These are phyloP conservation scores for Heterobasidion irregulare DNA, from an alignment of 1,284 basidiomycete species.

Conservation along the genomic window DNA sequence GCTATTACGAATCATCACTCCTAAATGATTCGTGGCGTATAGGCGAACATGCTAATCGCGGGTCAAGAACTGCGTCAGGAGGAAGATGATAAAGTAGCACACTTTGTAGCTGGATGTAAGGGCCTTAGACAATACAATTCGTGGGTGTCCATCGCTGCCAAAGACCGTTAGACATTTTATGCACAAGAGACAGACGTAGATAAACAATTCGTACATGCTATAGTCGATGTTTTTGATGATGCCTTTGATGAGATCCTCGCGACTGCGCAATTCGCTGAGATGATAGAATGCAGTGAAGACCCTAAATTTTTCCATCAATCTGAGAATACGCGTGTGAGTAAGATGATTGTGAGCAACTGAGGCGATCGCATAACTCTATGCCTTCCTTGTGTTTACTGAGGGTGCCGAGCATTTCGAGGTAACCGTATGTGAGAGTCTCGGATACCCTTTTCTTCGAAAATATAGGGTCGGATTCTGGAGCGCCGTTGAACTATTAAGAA, in stretches of 20 bases:
- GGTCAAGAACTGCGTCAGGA: slow-evolving; percentile 2
- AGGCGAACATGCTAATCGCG: slow-evolving; percentile 68
- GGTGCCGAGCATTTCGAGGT: slow-evolving; percentile 93
- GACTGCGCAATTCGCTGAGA: slow-evolving; percentile 80
- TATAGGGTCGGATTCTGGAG: slow-evolving; percentile 67
- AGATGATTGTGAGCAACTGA: neutral
- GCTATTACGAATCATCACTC: slow-evolving; percentile 65
- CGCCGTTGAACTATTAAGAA: slow-evolving; percentile 50
- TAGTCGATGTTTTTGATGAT: slow-evolving; percentile 94
- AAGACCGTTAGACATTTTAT: neutral
- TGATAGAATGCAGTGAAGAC: slow-evolving; percentile 96
- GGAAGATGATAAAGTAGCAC: slow-evolving; percentile 8
- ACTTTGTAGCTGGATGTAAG: slow-evolving; percentile 88
- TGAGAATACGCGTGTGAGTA: slow-evolving; percentile 19
- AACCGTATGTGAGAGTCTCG: slow-evolving; percentile 84
- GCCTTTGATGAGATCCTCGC: slow-evolving; percentile 87
- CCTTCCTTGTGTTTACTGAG: slow-evolving; percentile 86
- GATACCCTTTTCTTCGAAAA: slow-evolving; percentile 82
- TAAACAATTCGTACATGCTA: slow-evolving; percentile 51
- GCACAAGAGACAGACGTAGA: slow-evolving; percentile 2
- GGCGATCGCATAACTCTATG: slow-evolving; percentile 44
- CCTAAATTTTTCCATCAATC: slow-evolving; percentile 85
- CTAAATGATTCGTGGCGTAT: slow-evolving; percentile 85
- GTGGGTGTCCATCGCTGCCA: slow-evolving; percentile 81
- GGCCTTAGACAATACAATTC: slow-evolving; percentile 88